These are phyloP conservation scores for Neurospora terricola DNA, from an alignment of 495 filamentous ascomycete genomes.

Conservation along the genomic window DNA sequence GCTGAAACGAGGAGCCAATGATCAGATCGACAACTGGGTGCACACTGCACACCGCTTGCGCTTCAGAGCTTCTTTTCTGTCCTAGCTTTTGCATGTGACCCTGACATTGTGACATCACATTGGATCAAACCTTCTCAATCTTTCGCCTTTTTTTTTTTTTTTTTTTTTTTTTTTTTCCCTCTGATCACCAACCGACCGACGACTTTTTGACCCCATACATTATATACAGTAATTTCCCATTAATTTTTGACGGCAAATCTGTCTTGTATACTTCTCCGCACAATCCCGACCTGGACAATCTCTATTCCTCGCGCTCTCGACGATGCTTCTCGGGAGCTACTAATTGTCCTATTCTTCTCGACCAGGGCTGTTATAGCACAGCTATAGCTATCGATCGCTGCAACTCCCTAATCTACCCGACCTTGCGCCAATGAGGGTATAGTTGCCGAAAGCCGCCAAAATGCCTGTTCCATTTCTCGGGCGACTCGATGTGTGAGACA, in stretches of 20 bases:
- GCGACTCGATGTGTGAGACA: constrained; percentile 58
- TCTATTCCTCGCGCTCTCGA: background rate
- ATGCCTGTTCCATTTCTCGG: constrained; percentile 76
- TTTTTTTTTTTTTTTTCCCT: background rate
- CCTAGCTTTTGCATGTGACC: constrained; percentile 10
- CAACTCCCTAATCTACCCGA: background rate
- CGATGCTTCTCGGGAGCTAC: background rate
- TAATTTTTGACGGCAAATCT: background rate
- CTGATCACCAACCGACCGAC: background rate
- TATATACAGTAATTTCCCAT: background rate
- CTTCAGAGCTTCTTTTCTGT: background rate
- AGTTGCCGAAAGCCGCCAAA: constrained; percentile 31
- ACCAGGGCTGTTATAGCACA: background rate
- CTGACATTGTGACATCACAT: constrained; percentile 10
- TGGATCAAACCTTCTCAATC: background rate
- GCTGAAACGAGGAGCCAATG: background rate
- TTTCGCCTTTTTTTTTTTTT: background rate
- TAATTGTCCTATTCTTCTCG: background rate
- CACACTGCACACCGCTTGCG: background rate
- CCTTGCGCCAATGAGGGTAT: constrained; percentile 7
- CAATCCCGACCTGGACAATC: background rate
- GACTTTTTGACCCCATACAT: background rate
- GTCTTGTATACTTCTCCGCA: background rate
- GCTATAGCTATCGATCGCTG: background rate
- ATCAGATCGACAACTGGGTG: background rate